Base-by-base conservation (phyloP, 2,329 filamentous ascomycete species). In the Paracorniculantispora psalliotae region DNA sequence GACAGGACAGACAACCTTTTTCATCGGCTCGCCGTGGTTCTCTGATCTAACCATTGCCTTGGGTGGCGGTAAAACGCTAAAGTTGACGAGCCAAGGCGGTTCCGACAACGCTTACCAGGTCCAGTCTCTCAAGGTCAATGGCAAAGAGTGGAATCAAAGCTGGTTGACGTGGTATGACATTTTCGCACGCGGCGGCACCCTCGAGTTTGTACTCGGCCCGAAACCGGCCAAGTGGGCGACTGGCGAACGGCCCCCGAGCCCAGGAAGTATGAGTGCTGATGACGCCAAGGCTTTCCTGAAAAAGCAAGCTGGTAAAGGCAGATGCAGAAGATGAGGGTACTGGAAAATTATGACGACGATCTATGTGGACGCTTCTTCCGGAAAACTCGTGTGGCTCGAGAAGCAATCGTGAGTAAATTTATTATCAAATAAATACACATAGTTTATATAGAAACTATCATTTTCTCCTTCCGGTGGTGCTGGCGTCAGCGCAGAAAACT, bases 91-190 rank as follows among this genome's bases (percentile, higher is more conserved):
- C 1, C 79, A 71, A 0, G 83, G 83, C 6, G 76, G 79, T 9
- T 67, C 73, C 61, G 72, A 79, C 41, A 73, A 77, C 41, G 73
- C 76, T 9, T 79, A 78, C 64, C 88, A 87, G 64, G 85, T 90
- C 4, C 87, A 90, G 73, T 81, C 79, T 25, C 73, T 90, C 60
- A 80, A 75, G 64, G 80, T 91, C 47, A 90, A 91, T 66, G 86
- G 87, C 0, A 59, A 80, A 67, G 33, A 61, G 0, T 91, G 87
- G 86, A 72, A 78, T 57, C 83, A 82, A 74, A 77, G 79, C 43
- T 91, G 87, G 87, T 70, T 90, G 13, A 77, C 77, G 21, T 90
- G 84, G 83, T 72, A 82, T 17, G 85, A 89, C 63, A 71, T 91
- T 25, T 90, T 90, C 69, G 81, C 78, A 2, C 67, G 81, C 3